Evolutionary conservation across 2,329 filamentous ascomycete genomes (phyloP).

Genomic region (Thielaviopsis cerberus): DNA sequence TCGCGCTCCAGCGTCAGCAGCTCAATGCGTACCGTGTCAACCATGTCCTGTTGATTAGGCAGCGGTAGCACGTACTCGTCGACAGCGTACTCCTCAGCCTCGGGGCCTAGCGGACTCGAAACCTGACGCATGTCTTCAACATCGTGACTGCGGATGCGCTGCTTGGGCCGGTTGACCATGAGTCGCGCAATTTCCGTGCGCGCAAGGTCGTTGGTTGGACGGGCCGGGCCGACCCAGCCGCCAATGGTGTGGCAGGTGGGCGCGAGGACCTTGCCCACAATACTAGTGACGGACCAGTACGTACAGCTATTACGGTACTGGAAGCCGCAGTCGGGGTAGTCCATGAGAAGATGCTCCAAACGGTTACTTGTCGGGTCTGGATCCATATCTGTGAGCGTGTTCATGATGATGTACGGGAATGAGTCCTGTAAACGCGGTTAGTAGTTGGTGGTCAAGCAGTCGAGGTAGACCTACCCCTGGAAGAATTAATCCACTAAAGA

Average conservation of each 20-base stretch:
- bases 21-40: conserved; percentile 52
- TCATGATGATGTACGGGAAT: conserved; percentile 61
- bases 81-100: conserved; percentile 42
- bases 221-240: conserved; percentile 57
- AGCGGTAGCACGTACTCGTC: conserved; percentile 43
- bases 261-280: conserved; percentile 58
- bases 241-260: conserved; percentile 52
- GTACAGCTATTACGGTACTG: conserved; percentile 58
- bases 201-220: conserved; percentile 46
- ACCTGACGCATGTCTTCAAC: conserved; percentile 47
- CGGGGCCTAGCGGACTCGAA: conserved; percentile 50
- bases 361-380: conserved; percentile 46
- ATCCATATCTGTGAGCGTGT: conserved; percentile 57
- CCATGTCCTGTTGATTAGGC: conserved; percentile 36
- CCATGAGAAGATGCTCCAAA: conserved; percentile 48
- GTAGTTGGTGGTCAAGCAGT: too few relatives aligned
- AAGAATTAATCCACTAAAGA: conserved; percentile 55
- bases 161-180: conserved; percentile 38
- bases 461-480: conserved; percentile 37
- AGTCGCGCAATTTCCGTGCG: conserved; percentile 53
- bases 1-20: conserved; percentile 38
- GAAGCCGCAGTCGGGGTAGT: conserved; percentile 52
- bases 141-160: conserved; percentile 38
- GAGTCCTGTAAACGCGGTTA: conserved; percentile 25
- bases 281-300: conserved; percentile 55